These are phyloP conservation scores for Diaporthe humulicola DNA, from an alignment of 2,329 filamentous ascomycete species.

Conservation along the genomic window DNA sequence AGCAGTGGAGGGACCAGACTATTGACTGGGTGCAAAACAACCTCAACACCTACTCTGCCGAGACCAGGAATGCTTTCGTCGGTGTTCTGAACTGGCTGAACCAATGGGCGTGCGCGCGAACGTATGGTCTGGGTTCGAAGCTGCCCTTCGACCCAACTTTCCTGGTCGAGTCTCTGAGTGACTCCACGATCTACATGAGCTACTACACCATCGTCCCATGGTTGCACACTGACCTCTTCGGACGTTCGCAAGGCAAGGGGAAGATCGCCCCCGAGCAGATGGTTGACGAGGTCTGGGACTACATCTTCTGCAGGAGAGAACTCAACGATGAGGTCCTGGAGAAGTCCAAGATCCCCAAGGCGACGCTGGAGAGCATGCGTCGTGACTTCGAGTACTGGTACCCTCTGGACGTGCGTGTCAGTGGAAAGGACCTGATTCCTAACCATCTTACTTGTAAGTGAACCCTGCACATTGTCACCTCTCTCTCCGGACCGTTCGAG, in stretches of 20 bases:
- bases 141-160: constrained; percentile 94
- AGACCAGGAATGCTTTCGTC: constrained; percentile 85
- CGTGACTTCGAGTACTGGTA: constrained; percentile 98
- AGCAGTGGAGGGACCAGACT: constrained; percentile 84
- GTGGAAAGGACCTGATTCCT: constrained; percentile 92
- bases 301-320: constrained; percentile 85
- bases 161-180: constrained; percentile 91
- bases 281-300: constrained; percentile 97
- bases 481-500: too few species aligned
- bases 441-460: constrained; percentile 83
- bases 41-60: constrained; percentile 83
- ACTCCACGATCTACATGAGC: constrained; percentile 93
- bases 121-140: constrained; percentile 92
- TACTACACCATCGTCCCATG: constrained; percentile 77
- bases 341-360: constrained; percentile 79
- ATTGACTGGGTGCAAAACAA: constrained; percentile 79
- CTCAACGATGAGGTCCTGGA: constrained; percentile 73
- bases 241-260: constrained; percentile 76
- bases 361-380: constrained; percentile 82
- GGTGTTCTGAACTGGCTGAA: constrained; percentile 92
- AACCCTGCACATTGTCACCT: constrained; percentile 57
- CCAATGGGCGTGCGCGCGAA: constrained; percentile 94
- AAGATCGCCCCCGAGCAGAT: constrained; percentile 87
- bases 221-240: constrained; percentile 89
- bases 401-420: constrained; percentile 88